phyloP scores from a whole-genome alignment of 2,329 filamentous ascomycete species.

The Zymoseptoria ardabiliae region DNA sequence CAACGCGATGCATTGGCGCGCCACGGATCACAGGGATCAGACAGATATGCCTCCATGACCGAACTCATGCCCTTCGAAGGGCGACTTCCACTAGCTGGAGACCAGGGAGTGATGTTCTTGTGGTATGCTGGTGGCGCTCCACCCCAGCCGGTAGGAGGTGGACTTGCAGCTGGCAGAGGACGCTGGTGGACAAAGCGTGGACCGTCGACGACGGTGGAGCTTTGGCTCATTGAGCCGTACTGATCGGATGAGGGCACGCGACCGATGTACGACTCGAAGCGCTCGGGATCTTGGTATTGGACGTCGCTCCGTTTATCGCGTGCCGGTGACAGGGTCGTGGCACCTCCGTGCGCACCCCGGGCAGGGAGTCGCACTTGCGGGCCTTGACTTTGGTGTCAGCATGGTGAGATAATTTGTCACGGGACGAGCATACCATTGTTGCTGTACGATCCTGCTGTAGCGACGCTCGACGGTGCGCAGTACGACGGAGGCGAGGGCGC shows the following conservation, averaged over 20 bases:
- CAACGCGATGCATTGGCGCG: too few relatives aligned
- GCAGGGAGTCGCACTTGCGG: background rate
- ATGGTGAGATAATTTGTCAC: background rate
- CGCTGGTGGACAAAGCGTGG: background rate
- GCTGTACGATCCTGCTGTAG: background rate
- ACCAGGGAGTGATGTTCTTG: background rate
- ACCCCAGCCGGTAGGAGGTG: background rate
- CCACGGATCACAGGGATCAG: background rate
- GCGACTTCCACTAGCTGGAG: background rate
- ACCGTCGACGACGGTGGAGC: background rate
- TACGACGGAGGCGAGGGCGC: background rate
- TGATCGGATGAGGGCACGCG: background rate
- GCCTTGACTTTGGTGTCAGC: background rate
- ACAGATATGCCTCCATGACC: background rate
- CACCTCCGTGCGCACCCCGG: background rate
- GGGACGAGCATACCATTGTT: background rate
- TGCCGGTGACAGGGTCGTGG: too few relatives aligned
- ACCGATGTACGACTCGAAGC: background rate
- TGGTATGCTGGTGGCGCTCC: background rate
- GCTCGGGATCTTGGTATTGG: background rate
- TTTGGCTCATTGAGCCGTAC: background rate
- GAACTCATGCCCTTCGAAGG: background rate
- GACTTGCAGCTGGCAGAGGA: too few relatives aligned
- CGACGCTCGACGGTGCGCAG: background rate
- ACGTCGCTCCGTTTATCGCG: too few relatives aligned